These are phyloP conservation scores for Stereocaulon alpinum DNA, from an alignment of 495 filamentous ascomycete species.

Conservation along the genomic window DNA sequence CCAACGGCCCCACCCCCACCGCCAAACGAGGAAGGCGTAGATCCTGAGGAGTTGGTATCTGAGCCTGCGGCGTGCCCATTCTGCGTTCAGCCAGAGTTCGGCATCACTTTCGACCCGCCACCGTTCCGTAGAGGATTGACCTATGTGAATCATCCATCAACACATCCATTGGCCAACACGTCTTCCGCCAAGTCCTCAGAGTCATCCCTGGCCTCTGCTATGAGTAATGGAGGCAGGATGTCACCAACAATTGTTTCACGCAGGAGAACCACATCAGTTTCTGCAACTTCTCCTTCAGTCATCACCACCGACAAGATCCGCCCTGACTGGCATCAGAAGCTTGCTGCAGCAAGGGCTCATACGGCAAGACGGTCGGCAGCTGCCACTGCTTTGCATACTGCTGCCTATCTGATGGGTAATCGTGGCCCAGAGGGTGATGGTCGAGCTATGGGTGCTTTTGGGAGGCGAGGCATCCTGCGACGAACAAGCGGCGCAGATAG, in stretches of 20 bases:
- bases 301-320: slow-evolving; percentile 86
- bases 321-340: slow-evolving; percentile 88
- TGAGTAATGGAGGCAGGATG: slow-evolving; percentile 22
- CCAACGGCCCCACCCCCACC: slow-evolving; percentile 29
- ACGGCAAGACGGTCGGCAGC: slow-evolving; percentile 80
- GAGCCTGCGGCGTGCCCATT: slow-evolving; percentile 93
- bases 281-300: slow-evolving; percentile 66
- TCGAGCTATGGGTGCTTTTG: slow-evolving; percentile 35
- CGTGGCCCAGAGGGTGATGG: slow-evolving; percentile 39
- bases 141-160: slow-evolving; percentile 45
- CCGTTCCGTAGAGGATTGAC: slow-evolving; percentile 76
- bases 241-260: slow-evolving; percentile 32
- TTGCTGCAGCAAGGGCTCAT: slow-evolving; percentile 74
- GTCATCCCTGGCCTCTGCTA: slow-evolving; percentile 37
- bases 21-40: slow-evolving; percentile 30
- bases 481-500: slow-evolving; percentile 29
- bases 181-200: slow-evolving; percentile 66
- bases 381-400: slow-evolving; percentile 88
- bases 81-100: slow-evolving; percentile 90
- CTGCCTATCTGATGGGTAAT: slow-evolving; percentile 81
- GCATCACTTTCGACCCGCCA: slow-evolving; percentile 81
- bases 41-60: slow-evolving; percentile 66
- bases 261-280: slow-evolving; percentile 70
- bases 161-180: slow-evolving; percentile 35
- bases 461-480: slow-evolving; percentile 37